Conservation (phyloP, 257 asterid genomes). For the Penstemon barbatus region DNA sequence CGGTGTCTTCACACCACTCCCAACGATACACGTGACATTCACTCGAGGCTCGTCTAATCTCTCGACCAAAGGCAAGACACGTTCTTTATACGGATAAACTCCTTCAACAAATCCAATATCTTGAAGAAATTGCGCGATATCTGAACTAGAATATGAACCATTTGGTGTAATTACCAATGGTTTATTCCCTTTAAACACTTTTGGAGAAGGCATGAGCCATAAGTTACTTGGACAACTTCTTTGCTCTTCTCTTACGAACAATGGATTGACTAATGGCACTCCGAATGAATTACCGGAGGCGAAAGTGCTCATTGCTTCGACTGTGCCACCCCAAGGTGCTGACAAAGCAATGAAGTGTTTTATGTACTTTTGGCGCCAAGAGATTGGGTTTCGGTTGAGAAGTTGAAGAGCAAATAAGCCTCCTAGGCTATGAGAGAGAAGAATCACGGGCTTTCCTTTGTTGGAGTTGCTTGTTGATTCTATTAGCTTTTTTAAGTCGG, state of each 20-base stretch:
- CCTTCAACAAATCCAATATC: slow-evolving; percentile 69
- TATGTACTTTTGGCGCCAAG: slow-evolving; percentile 61
- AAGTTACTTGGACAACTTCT: slow-evolving; percentile 68
- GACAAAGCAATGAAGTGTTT: slow-evolving; percentile 72
- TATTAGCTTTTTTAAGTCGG: slow-evolving; percentile 49
- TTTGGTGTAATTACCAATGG: slow-evolving; percentile 46
- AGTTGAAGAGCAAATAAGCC: slow-evolving; percentile 63
- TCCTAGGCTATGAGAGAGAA: slow-evolving; percentile 79
- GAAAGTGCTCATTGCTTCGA: slow-evolving; percentile 62
- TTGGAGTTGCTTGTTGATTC: slow-evolving; percentile 59
- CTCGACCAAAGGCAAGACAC: slow-evolving; percentile 61
- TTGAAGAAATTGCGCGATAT: slow-evolving; percentile 48
- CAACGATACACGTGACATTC: slow-evolving; percentile 64
- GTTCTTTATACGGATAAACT: slow-evolving; percentile 50
- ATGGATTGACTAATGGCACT: slow-evolving; percentile 68
- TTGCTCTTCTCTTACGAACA: slow-evolving; percentile 67
- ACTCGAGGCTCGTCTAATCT: slow-evolving; percentile 38
- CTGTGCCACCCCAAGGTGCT: slow-evolving; percentile 95
- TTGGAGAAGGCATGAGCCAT: slow-evolving; percentile 78
- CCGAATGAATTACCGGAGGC: slow-evolving; percentile 75
- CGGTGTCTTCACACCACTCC: slow-evolving; percentile 58
- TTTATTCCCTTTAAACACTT: slow-evolving; percentile 34
- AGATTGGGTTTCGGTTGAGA: slow-evolving; percentile 46
- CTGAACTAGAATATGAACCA: slow-evolving; percentile 41
- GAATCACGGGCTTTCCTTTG: slow-evolving; percentile 57